Conservation (phyloP, 2,329 filamentous ascomycete genomes). For the Cladobotryum protrusum region DNA sequence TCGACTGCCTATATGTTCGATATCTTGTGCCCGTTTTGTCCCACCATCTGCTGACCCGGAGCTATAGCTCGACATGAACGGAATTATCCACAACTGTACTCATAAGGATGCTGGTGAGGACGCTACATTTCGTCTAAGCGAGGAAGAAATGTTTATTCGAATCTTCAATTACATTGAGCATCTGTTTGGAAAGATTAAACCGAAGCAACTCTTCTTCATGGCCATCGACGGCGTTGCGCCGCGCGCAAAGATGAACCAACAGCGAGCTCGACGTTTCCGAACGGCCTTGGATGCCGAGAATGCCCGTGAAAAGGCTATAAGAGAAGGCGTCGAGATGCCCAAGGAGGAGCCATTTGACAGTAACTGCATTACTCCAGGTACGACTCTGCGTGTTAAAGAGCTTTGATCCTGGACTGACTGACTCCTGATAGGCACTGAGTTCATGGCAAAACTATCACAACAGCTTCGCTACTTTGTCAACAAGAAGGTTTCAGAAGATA, state of each 20-base stretch:
- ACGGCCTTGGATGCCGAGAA: constrained; percentile 87
- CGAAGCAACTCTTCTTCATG: constrained; percentile 98
- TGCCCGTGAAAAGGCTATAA: constrained; percentile 86
- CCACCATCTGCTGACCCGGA: constrained; percentile 15
- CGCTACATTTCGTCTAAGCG: constrained; percentile 83
- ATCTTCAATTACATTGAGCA: constrained; percentile 99
- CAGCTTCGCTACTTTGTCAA: constrained; percentile 98
- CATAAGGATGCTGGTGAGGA: constrained; percentile 88
- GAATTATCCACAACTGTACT: constrained; percentile 99
- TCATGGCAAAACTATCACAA: constrained; percentile 92
- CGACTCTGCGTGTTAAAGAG: constrained; percentile 1
- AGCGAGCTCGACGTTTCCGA: constrained; percentile 88
- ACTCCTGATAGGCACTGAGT: constrained; percentile 59
- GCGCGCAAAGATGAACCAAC: constrained; percentile 99
- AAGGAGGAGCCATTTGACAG: constrained; percentile 96
- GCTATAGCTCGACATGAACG: constrained; percentile 84
- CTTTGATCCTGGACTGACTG: constrained; percentile 1
- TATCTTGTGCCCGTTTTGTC: constrained; percentile 13
- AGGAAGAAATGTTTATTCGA: constrained; percentile 99
- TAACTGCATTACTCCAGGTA: constrained; percentile 94
- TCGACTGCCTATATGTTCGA: constrained; percentile 86
- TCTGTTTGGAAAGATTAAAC: constrained; percentile 97
- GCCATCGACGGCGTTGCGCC: constrained; percentile 97
- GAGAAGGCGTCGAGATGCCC: constrained; percentile 84
- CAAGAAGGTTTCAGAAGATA: constrained; percentile 96